phyloP scores from a whole-genome alignment of 768 basidiomycete genomes.

The Chlorophyllum brunneum region DNA sequence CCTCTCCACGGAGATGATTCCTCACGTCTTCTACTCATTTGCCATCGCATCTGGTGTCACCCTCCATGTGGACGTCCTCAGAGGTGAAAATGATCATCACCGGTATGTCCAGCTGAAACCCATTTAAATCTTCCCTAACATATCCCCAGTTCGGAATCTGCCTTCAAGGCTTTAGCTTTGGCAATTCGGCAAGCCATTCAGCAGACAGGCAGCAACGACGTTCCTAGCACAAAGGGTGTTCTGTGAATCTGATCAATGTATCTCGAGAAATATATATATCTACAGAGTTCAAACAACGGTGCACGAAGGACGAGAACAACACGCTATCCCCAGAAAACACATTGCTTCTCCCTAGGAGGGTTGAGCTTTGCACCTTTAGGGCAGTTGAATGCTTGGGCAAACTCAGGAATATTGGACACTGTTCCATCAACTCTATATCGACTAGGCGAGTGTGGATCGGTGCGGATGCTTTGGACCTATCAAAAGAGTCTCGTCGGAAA shows the following conservation, averaged over 20 bases:
- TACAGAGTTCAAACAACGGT: background rate
- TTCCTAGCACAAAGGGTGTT: conserved; percentile 97
- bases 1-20: conserved; percentile 96
- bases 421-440: conserved; percentile 84
- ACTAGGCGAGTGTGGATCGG: conserved; percentile 86
- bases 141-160: conserved; percentile 81
- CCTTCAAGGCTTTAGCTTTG: conserved; percentile 96
- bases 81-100: conserved; percentile 98
- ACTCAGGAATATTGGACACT: conserved; percentile 81
- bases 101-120: conserved; percentile 47
- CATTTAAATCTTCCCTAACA: background rate
- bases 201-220: conserved; percentile 81
- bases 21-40: conserved; percentile 96
- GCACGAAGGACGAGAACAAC: conserved; percentile 4
- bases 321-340: conserved; percentile 70
- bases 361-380: conserved; percentile 76
- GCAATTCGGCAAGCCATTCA: conserved; percentile 95
- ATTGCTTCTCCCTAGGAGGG: conserved; percentile 74
- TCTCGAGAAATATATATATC: conserved; percentile 10
- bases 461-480: conserved; percentile 73
- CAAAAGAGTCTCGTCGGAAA: background rate
- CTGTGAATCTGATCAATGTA: conserved; percentile 32
- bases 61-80: conserved; percentile 88
- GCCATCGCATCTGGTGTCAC: conserved; percentile 95
- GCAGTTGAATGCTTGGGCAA: conserved; percentile 85